Conservation (phyloP, 345 rosid genomes). For the Boechera retrofracta region DNA sequence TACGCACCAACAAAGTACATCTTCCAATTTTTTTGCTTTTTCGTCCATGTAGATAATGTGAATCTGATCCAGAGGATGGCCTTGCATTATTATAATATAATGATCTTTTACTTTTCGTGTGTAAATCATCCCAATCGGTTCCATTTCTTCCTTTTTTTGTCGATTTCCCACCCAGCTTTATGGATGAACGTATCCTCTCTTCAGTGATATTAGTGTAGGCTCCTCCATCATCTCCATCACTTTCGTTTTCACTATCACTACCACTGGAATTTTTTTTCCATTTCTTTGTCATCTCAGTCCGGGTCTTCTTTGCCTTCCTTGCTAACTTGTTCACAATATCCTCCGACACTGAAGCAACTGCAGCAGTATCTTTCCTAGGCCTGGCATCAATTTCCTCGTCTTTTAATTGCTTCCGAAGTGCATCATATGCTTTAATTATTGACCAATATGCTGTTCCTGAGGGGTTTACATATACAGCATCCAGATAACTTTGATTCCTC, state of each 20-base stretch:
- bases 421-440: slow-evolving; percentile 90
- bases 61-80: slow-evolving; percentile 51
- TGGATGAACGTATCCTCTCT: slow-evolving; percentile 71
- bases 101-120: slow-evolving; percentile 50
- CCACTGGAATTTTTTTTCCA: slow-evolving; percentile 48
- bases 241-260: slow-evolving; percentile 50
- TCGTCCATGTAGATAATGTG: slow-evolving; percentile 64
- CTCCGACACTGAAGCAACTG: slow-evolving; percentile 70
- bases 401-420: slow-evolving; percentile 70
- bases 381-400: slow-evolving; percentile 60
- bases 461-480: slow-evolving; percentile 94
- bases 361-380: slow-evolving; percentile 53
- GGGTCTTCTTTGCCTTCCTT: slow-evolving; percentile 74
- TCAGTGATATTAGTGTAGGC: slow-evolving; percentile 63
- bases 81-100: slow-evolving; percentile 50
- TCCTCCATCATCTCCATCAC: slow-evolving; percentile 54
- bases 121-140: slow-evolving; percentile 45
- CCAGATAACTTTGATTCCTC: slow-evolving; percentile 78
- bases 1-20: slow-evolving; percentile 82
- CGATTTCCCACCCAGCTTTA: slow-evolving; percentile 60
- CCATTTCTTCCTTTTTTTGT: slow-evolving; percentile 53
- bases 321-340: slow-evolving; percentile 72
- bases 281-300: slow-evolving; percentile 60
- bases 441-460: slow-evolving; percentile 97
- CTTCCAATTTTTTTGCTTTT: slow-evolving; percentile 79